Base-by-base conservation (phyloP, 257 asterid genomes). In the Datura wrightii region DNA sequence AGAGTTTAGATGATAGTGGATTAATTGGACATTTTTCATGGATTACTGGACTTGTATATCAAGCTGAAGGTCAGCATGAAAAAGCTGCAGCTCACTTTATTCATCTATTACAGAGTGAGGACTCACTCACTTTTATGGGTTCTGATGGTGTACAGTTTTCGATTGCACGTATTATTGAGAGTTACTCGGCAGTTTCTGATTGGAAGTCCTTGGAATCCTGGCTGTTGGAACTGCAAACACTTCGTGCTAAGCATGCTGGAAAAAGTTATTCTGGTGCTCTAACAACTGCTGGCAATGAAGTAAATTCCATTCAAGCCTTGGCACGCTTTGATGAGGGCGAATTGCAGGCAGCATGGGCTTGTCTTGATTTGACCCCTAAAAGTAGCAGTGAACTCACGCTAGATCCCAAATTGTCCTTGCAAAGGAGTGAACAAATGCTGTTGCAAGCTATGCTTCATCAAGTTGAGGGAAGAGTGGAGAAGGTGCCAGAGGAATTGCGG, bases 151-250 rank as follows among this genome's bases (percentile, higher is more conserved):
- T 97, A 31, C 99, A 97, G 85, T 97, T 94, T 89, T 89, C 91
- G 69, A 95, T 97, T 88, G 93, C 97, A 67, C 94, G 98, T 50
- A 91, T 92, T 82, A 94, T 95, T 34, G 98, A 97, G 89, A 91
- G 94, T 87, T 95, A 94, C 86, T 84, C 93, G 31, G 94, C 97
- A 83, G 91, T 94, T 84, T 94, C 97, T 85, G 99, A 96, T 89
- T 96, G 99, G 99, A 94, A 92, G 85, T 91, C 99, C 82, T 90
- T 96, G 91, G 99, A 96, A 85, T 93, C 97, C 86, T 96, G 98
- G 99, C 87, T 96, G 86, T 85, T 88, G 89, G 99, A 96, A 91
- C 92, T 96, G 91, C 99, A 96, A 89, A 90, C 88, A 46, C 89
- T 96, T 74, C 99, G 99, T 79, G 91, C 97, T 16, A 96, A 92